Percentiles rank a stretch among this genome's conserved stretches.
Conservation (phyloP, 306 rosid genomes). For the Vicia villosa region DNA sequence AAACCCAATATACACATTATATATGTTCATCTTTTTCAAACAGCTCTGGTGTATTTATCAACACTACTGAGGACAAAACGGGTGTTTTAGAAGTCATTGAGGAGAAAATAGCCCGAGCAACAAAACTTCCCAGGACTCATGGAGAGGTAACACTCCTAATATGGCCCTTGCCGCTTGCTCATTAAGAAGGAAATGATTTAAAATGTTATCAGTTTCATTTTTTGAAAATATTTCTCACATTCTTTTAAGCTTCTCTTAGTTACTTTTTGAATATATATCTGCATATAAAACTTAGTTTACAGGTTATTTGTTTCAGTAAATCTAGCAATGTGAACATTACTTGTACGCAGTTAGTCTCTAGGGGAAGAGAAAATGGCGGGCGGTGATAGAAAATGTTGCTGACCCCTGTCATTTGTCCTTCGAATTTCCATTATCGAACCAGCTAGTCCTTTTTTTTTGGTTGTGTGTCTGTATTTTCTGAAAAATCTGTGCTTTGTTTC, state of each 20-base stretch:
- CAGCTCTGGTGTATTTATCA: slow-evolving; percentile 83
- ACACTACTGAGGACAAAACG: slow-evolving; percentile 66
- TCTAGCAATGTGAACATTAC: slow-evolving; percentile 16
- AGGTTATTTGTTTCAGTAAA: slow-evolving; percentile 17
- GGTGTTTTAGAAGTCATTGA: slow-evolving; percentile 70
- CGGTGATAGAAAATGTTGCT: neutral
- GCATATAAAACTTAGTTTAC: slow-evolving; percentile 11
- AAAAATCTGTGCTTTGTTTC: neutral
- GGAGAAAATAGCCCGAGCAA: slow-evolving; percentile 82
- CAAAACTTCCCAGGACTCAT: slow-evolving; percentile 77
- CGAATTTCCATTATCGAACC: neutral
- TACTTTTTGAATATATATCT: slow-evolving; percentile 12
- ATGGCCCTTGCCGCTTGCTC: neutral
- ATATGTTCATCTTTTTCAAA: slow-evolving; percentile 33
- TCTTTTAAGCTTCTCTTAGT: slow-evolving; percentile 10
- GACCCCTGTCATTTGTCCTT: too few species aligned
- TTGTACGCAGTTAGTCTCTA: neutral
- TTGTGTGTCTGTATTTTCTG: neutral
- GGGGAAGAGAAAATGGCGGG: neutral
- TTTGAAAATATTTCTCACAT: neutral
- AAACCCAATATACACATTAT: slow-evolving; percentile 14
- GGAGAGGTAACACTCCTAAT: slow-evolving; percentile 68
- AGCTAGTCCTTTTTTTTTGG: slow-evolving; percentile 3
- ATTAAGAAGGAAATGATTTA: neutral
- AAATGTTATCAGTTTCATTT: slow-evolving; percentile 19